Conservation (phyloP, 2,329 filamentous ascomycete species). For the Diplodia corticola region DNA sequence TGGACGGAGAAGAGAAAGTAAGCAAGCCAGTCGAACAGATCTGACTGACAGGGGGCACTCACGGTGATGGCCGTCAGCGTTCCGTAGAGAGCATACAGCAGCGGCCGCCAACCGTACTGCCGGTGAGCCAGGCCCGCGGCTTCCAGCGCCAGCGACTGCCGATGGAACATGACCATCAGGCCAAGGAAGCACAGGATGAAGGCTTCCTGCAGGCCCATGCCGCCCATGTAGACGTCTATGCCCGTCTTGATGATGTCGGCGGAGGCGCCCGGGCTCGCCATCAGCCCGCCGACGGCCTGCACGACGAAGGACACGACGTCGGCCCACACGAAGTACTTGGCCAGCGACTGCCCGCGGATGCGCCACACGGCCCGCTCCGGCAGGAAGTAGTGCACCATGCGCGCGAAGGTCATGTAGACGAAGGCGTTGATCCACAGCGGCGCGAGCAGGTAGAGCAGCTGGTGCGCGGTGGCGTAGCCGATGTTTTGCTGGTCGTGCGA, state of each 20-base stretch:
- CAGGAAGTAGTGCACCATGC: constrained; percentile 44
- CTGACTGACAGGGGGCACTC: neutral
- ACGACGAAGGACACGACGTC: constrained; percentile 50
- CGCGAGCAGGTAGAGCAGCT: constrained; percentile 49
- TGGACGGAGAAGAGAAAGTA: neutral
- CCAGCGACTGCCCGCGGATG: constrained; percentile 42
- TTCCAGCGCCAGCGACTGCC: constrained; percentile 23
- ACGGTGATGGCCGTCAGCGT: constrained; percentile 47
- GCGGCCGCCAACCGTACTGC: constrained; percentile 24
- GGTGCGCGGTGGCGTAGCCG: constrained; percentile 35
- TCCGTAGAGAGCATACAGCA: constrained; percentile 45
- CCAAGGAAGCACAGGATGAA: constrained; percentile 30
- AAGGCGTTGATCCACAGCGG: constrained; percentile 50
- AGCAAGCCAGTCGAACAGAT: too few relatives aligned
- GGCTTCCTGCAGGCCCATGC: constrained; percentile 31
- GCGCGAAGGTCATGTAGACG: constrained; percentile 43
- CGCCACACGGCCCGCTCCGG: constrained; percentile 36
- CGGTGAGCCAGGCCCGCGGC: neutral
- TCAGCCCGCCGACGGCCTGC: constrained; percentile 43
- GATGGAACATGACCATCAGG: constrained; percentile 29
- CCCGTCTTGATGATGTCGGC: constrained; percentile 38
- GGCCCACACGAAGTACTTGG: constrained; percentile 46
- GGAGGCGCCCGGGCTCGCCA: constrained; percentile 34
- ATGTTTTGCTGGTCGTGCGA: constrained; percentile 43
- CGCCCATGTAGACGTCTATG: constrained; percentile 46